Evolutionary conservation across 2,329 filamentous ascomycete genomes (phyloP).

Genomic region (Neurospora sp.): DNA sequence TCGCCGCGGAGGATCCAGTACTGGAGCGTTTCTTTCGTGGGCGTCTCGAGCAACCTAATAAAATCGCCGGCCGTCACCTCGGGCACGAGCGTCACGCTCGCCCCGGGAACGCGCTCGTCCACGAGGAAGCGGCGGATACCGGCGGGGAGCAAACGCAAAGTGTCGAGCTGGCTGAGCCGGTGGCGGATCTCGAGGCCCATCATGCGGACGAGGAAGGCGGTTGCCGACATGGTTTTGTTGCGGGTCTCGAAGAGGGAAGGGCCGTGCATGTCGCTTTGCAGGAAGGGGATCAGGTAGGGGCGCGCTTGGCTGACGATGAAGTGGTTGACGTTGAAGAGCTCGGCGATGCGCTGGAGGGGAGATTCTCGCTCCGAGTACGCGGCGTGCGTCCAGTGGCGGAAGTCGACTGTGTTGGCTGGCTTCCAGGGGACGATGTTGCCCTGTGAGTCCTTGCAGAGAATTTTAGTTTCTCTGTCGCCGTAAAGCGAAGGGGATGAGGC

Average conservation of each 20-base stretch:
- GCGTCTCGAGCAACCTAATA: constrained; percentile 68
- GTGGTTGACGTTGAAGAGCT: constrained; percentile 89
- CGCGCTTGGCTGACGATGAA: constrained; percentile 90
- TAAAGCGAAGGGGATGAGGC: constrained; percentile 56
- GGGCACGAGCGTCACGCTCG: constrained; percentile 72
- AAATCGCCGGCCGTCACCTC: constrained; percentile 67
- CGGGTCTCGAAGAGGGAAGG: constrained; percentile 52
- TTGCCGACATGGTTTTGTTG: constrained; percentile 46
- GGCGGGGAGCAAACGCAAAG: constrained; percentile 59
- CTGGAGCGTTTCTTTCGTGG: constrained; percentile 62
- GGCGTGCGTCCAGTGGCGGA: constrained; percentile 58
- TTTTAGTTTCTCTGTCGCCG: constrained; percentile 49
- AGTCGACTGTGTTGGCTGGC: constrained; percentile 48
- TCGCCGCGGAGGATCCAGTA: constrained; percentile 85
- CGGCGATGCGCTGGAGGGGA: constrained; percentile 59
- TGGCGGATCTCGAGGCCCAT: constrained; percentile 70
- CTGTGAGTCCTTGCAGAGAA: constrained; percentile 69
- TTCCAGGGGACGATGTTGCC: constrained; percentile 68
- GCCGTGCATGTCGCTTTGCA: constrained; percentile 71
- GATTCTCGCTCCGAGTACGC: constrained; percentile 56
- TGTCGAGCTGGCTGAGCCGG: constrained; percentile 70
- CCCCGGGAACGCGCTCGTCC: constrained; percentile 71
- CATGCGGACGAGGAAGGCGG: constrained; percentile 53
- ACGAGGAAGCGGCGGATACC: constrained; percentile 67
- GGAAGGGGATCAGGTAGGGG: constrained; percentile 79